Evolutionary conservation across 441 rosid genomes (phyloP).

Genomic region (Populus hybrid): DNA sequence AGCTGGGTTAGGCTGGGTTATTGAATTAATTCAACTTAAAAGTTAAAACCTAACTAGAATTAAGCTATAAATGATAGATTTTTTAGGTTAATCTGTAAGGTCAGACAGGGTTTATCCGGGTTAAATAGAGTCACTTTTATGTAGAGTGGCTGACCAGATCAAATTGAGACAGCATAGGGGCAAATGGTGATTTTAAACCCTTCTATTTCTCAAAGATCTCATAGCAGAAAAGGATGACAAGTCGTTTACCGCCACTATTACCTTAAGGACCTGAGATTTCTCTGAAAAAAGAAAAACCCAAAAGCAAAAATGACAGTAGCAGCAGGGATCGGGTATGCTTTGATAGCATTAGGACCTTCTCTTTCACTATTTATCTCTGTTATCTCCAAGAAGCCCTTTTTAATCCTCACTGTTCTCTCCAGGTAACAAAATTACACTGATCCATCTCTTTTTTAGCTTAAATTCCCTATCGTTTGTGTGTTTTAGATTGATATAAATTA

Average conservation of each 20-base stretch:
- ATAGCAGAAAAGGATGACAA: not conserved
- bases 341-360: conserved; percentile 86
- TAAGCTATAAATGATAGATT: too few species aligned
- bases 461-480: not conserved
- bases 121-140: not conserved
- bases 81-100: too few species aligned
- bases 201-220: not conserved
- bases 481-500: not conserved
- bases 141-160: not conserved
- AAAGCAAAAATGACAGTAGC: conserved; percentile 56
- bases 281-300: not conserved
- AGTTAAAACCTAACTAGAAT: too few species aligned
- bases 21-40: too few species aligned
- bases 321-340: conserved; percentile 90
- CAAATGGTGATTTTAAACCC: not conserved
- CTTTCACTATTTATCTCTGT: conserved; percentile 81
- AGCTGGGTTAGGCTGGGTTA: too few species aligned
- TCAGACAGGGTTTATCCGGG: too few species aligned
- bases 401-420: conserved; percentile 89
- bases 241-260: not conserved
- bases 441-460: not conserved
- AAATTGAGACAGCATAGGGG: not conserved
- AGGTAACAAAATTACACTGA: conserved; percentile 38
- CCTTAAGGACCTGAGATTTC: not conserved
- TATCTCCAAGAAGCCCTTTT: conserved; percentile 85